Evolutionary conservation across 2,329 filamentous ascomycete species (phyloP).

Genomic region (Gaeumannomyces sp.): DNA sequence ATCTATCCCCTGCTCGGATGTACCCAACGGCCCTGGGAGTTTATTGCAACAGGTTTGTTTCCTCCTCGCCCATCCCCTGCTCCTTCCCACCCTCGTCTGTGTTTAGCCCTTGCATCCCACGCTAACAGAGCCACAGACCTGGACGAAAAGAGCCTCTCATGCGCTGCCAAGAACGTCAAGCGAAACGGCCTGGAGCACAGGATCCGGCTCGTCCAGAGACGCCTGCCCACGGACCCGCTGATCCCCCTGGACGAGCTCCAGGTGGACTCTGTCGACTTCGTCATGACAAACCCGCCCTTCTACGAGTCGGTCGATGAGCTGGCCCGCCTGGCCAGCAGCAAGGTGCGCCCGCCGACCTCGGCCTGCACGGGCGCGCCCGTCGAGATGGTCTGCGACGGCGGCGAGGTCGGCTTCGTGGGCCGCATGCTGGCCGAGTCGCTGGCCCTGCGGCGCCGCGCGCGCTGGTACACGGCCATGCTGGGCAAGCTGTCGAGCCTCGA

Average conservation of each 20-base stretch:
- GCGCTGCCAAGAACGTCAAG: slow-evolving; percentile 60
- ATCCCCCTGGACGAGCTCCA: slow-evolving; percentile 55
- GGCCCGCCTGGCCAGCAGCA: slow-evolving; percentile 54
- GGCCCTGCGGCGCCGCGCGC: slow-evolving; percentile 45
- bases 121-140: slow-evolving; percentile 51
- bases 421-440: slow-evolving; percentile 44
- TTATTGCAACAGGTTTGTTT: slow-evolving; percentile 53
- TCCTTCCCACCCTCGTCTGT: no score
- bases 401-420: slow-evolving; percentile 87
- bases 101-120: neutral
- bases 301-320: slow-evolving; percentile 72
- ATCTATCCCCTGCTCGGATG: slow-evolving; percentile 87
- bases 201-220: slow-evolving; percentile 57
- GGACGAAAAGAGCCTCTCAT: slow-evolving; percentile 61
- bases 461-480: slow-evolving; percentile 90
- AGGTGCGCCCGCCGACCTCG: slow-evolving; percentile 62
- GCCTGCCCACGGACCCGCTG: slow-evolving; percentile 40
- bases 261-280: slow-evolving; percentile 61
- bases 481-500: slow-evolving; percentile 70
- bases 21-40: slow-evolving; percentile 64
- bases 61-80: neutral
- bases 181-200: slow-evolving; percentile 58
- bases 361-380: slow-evolving; percentile 69
- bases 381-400: slow-evolving; percentile 74
- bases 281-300: slow-evolving; percentile 94